Evolutionary conservation across 2,329 filamentous ascomycete species (phyloP).

Genomic region (Aspergillus piperis): DNA sequence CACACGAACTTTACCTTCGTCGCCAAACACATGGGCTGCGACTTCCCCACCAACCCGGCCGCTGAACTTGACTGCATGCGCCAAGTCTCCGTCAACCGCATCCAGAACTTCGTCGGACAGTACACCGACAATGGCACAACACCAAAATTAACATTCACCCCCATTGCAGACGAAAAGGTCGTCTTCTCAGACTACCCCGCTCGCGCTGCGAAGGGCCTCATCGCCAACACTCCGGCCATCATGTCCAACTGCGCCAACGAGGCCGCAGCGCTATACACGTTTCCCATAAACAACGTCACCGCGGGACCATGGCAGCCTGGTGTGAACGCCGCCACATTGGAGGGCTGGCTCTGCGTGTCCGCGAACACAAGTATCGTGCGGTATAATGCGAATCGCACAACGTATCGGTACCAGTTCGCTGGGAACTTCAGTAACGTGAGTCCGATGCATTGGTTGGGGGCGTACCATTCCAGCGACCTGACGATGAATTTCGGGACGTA

Average conservation of each 20-base stretch:
- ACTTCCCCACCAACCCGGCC: background rate
- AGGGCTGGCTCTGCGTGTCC: background rate
- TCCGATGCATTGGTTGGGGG: background rate
- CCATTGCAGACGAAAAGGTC: background rate
- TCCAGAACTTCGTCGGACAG: background rate
- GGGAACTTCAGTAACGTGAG: background rate
- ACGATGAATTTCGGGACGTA: constrained; percentile 1
- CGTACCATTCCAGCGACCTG: constrained; percentile 2
- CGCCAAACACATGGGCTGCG: background rate
- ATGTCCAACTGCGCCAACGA: constrained; percentile 4
- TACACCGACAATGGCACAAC: background rate
- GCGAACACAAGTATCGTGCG: background rate
- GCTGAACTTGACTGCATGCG: constrained; percentile 1
- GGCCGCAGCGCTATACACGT: background rate
- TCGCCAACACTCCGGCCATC: background rate
- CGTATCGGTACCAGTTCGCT: background rate
- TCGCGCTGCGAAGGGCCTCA: background rate
- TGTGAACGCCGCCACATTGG: background rate
- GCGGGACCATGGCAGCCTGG: constrained; percentile 1
- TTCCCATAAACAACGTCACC: background rate
- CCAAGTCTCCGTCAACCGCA: background rate
- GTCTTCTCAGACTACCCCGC: background rate
- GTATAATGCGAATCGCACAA: background rate
- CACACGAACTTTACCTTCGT: constrained; percentile 6
- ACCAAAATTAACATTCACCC: background rate